phyloP scores from a whole-genome alignment of 148 eudicot genomes.

The Limonium bicolor region DNA sequence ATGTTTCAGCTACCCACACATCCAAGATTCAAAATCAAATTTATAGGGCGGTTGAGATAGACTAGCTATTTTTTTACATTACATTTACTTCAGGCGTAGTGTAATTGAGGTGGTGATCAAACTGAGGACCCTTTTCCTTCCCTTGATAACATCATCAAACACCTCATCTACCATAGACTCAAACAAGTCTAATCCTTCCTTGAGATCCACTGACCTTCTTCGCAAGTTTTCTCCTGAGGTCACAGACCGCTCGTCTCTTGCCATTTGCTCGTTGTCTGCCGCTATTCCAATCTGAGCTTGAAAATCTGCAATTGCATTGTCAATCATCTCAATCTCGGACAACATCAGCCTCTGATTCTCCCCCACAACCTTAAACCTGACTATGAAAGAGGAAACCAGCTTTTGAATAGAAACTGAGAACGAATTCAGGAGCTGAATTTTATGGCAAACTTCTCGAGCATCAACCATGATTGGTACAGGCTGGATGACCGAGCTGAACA shows the following conservation, averaged over 20 bases:
- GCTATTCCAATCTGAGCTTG: slow-evolving; percentile 3
- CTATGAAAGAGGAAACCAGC: slow-evolving; percentile 5
- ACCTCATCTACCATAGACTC: slow-evolving; percentile 18
- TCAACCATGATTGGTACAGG: slow-evolving; percentile 11
- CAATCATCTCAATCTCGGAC: slow-evolving; percentile 16
- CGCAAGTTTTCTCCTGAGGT: slow-evolving; percentile 4
- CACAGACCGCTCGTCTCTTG: no score
- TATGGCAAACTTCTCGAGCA: background rate
- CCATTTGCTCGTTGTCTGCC: background rate
- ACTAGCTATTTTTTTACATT: no score
- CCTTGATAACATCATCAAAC: slow-evolving; percentile 26
- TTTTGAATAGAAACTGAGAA: slow-evolving; percentile 11
- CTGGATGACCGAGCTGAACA: slow-evolving; percentile 9
- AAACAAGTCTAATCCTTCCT: slow-evolving; percentile 22
- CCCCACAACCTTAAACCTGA: background rate
- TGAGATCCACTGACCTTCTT: slow-evolving; percentile 17
- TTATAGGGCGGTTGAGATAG: no score
- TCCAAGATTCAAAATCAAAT: no score
- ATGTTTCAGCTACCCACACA: no score
- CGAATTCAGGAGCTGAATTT: background rate
- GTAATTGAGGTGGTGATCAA: no score
- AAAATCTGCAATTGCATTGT: slow-evolving; percentile 8
- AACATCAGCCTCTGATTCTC: slow-evolving; percentile 5
- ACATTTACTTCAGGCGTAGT: no score
- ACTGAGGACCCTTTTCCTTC: slow-evolving; percentile 17